Evolutionary conservation across 2,329 filamentous ascomycete species (phyloP).

Genomic region (Lachnellula occidentalis): DNA sequence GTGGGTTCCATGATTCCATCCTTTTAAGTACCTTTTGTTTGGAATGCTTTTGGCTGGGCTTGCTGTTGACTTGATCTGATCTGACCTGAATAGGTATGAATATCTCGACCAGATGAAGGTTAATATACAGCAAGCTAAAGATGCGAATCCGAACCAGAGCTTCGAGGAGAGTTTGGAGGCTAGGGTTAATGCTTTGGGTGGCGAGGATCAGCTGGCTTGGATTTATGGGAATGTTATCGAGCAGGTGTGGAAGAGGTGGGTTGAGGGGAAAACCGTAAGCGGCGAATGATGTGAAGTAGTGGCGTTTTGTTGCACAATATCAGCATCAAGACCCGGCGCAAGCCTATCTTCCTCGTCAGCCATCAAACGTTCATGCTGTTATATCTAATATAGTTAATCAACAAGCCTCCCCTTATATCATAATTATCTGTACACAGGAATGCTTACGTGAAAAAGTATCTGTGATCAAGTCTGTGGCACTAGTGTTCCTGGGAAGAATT

Average conservation of each 20-base stretch:
- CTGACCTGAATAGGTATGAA: constrained; percentile 25
- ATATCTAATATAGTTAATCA: too few species aligned
- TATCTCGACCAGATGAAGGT: constrained; percentile 27
- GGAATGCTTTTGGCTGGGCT: neutral
- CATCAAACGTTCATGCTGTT: too few species aligned
- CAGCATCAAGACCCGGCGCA: too few species aligned
- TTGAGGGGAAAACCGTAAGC: neutral
- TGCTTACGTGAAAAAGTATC: too few species aligned
- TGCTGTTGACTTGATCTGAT: neutral
- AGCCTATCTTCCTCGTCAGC: too few species aligned
- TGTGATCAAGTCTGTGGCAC: too few species aligned
- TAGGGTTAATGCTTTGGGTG: constrained; percentile 31
- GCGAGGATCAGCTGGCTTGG: constrained; percentile 32
- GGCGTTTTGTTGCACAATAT: too few species aligned
- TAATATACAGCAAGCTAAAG: constrained; percentile 15
- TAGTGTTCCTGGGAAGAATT: constrained; percentile 22
- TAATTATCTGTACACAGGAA: too few species aligned
- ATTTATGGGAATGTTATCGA: constrained; percentile 39
- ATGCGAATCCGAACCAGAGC: constrained; percentile 18
- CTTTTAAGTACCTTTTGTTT: neutral
- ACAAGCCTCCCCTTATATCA: too few species aligned
- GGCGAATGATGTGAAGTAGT: neutral
- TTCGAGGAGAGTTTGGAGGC: constrained; percentile 29
- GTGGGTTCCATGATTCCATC: constrained; percentile 18
- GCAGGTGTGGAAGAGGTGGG: constrained; percentile 29